These are phyloP conservation scores for Arthrobotrys musiformis DNA, from an alignment of 2,329 filamentous ascomycete species.

Conservation along the genomic window DNA sequence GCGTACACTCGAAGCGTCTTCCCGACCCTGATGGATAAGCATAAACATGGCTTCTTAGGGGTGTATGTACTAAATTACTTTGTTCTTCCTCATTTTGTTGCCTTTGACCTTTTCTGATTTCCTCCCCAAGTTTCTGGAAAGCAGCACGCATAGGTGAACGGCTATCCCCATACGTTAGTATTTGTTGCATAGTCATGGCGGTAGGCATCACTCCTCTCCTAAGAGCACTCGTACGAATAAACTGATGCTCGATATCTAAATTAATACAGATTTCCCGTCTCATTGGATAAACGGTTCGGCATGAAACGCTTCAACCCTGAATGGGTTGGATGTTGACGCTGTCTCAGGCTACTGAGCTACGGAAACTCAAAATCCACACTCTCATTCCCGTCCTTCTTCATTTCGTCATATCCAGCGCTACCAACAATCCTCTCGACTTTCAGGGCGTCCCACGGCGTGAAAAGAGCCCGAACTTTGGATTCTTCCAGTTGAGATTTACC, in stretches of 20 bases:
- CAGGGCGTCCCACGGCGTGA: slow-evolving; percentile 89
- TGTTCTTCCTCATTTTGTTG: too few relatives aligned
- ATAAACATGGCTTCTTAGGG: slow-evolving; percentile 75
- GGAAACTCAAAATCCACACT: slow-evolving; percentile 87
- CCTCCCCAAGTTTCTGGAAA: slow-evolving; percentile 79
- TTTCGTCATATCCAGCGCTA: slow-evolving; percentile 79
- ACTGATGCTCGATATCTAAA: background rate
- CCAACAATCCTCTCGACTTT: slow-evolving; percentile 90
- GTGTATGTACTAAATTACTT: slow-evolving; percentile 66
- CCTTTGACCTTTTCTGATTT: slow-evolving; percentile 8
- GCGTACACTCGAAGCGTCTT: slow-evolving; percentile 92
- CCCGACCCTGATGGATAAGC: slow-evolving; percentile 87
- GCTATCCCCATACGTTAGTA: slow-evolving; percentile 91
- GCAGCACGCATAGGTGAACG: slow-evolving; percentile 90
- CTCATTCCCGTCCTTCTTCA: slow-evolving; percentile 85
- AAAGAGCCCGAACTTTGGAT: slow-evolving; percentile 70
- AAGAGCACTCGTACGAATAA: background rate
- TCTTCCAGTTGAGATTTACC: slow-evolving; percentile 68
- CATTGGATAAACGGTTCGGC: slow-evolving; percentile 44
- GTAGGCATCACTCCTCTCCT: slow-evolving; percentile 67
- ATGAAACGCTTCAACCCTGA: background rate
- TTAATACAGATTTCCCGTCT: slow-evolving; percentile 46
- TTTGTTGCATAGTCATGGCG: slow-evolving; percentile 94
- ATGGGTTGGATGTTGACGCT: background rate
- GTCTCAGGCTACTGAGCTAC: slow-evolving; percentile 63